Conservation (phyloP, 345 rosid species). For the Erucastrum elatum region DNA sequence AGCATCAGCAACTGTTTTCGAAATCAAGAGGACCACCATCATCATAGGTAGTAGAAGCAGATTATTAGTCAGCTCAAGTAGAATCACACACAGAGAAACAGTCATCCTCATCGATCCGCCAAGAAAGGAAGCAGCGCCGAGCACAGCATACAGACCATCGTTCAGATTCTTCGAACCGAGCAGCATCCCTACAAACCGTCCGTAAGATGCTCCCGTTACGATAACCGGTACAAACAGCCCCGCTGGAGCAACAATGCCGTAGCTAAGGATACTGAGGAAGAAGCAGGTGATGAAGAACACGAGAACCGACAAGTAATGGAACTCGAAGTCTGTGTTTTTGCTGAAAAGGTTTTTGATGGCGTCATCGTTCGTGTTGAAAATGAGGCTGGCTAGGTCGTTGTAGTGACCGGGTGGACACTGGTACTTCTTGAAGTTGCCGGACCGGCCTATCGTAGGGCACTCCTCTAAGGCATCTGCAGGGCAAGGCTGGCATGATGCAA, state of each 20-base stretch:
- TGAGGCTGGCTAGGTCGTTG: constrained; percentile 95
- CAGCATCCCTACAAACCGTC: constrained; percentile 81
- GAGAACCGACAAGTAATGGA: constrained; percentile 63
- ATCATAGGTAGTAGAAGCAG: constrained; percentile 81
- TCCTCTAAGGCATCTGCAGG: constrained; percentile 68
- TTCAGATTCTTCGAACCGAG: constrained; percentile 59
- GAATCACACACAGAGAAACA: constrained; percentile 80
- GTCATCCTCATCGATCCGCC: constrained; percentile 98
- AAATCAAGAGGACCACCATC: constrained; percentile 89
- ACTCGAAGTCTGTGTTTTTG: constrained; percentile 73
- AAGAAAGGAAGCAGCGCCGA: constrained; percentile 90
- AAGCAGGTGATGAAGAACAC: constrained; percentile 74
- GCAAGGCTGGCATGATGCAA: constrained; percentile 78
- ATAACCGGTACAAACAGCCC: constrained; percentile 94
- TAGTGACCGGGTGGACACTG: constrained; percentile 79
- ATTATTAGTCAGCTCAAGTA: constrained; percentile 86
- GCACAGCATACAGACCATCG: constrained; percentile 85
- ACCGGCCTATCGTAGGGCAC: constrained; percentile 91
- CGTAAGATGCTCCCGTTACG: constrained; percentile 87
- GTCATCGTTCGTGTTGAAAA: constrained; percentile 92
- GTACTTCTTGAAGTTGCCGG: constrained; percentile 93
- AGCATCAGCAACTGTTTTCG: constrained; percentile 93
- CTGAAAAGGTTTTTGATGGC: constrained; percentile 92
- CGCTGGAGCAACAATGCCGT: constrained; percentile 79
- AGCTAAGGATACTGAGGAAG: constrained; percentile 76